These are phyloP conservation scores for Aspergillus calidoustus DNA, from an alignment of 2,329 filamentous ascomycete species.

Conservation along the genomic window DNA sequence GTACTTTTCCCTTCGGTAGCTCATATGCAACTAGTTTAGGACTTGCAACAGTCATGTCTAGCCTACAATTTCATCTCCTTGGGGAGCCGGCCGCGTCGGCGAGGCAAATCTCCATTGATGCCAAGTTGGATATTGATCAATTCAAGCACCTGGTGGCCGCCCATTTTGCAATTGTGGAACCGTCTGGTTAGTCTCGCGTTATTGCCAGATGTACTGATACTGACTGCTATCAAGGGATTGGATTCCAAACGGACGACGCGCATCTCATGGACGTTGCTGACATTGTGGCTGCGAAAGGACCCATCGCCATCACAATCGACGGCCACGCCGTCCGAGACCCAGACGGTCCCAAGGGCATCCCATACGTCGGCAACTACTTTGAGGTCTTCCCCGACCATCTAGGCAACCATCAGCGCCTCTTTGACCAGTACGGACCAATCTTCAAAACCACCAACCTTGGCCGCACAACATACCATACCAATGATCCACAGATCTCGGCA, in stretches of 20 bases:
- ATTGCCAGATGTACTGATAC: not conserved
- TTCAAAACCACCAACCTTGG: conserved; percentile 61
- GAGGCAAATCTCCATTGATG: conserved; percentile 28
- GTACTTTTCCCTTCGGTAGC: not conserved
- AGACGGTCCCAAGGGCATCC: conserved; percentile 30
- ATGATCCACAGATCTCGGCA: conserved; percentile 53
- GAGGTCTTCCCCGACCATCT: conserved; percentile 63
- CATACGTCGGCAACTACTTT: conserved; percentile 57
- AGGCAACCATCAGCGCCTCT: conserved; percentile 61
- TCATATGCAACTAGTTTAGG: not conserved
- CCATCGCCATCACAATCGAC: conserved; percentile 34
- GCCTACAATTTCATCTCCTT: conserved; percentile 28
- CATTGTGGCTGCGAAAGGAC: conserved; percentile 16
- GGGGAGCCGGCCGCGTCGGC: conserved; percentile 26
- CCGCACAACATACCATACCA: conserved; percentile 55
- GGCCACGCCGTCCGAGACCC: conserved; percentile 35
- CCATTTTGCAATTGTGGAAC: conserved; percentile 38
- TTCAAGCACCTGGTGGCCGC: conserved; percentile 31
- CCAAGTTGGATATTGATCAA: conserved; percentile 24
- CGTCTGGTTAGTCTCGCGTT: conserved; percentile 26
- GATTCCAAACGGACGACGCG: conserved; percentile 23
- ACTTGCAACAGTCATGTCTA: conserved; percentile 17
- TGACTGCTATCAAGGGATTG: conserved; percentile 23
- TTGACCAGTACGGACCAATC: conserved; percentile 57
- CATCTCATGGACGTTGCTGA: conserved; percentile 24